Evolutionary conservation across 2,329 filamentous ascomycete species (phyloP).

Genomic region (Cadophora sp.): DNA sequence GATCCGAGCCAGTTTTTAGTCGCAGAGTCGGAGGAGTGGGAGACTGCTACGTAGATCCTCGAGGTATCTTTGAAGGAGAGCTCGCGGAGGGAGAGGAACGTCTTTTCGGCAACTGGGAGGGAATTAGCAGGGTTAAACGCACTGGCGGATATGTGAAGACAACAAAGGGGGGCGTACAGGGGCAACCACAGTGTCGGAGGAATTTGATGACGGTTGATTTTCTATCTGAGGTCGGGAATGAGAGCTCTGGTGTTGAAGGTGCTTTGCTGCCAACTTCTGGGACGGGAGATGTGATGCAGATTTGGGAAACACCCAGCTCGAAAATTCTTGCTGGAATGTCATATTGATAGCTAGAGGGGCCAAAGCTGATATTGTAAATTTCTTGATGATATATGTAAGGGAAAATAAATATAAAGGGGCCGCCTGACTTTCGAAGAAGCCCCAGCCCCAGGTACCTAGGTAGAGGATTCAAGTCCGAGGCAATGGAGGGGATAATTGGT

Average conservation of each 20-base stretch:
- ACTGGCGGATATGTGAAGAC: neutral
- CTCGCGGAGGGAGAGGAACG: slow-evolving; percentile 61
- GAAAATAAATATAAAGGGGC: neutral
- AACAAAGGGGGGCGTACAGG: slow-evolving; percentile 58
- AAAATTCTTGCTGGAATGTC: slow-evolving; percentile 44
- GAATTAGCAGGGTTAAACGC: slow-evolving; percentile 17
- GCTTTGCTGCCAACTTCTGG: slow-evolving; percentile 63
- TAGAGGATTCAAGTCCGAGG: neutral
- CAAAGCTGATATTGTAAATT: neutral
- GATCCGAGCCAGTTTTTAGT: slow-evolving; percentile 50
- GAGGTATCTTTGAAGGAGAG: slow-evolving; percentile 57
- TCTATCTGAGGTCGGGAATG: slow-evolving; percentile 55
- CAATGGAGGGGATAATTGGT: neutral
- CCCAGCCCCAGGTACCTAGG: neutral
- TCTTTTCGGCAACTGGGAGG: slow-evolving; percentile 62
- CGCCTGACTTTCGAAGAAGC: neutral
- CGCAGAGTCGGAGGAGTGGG: slow-evolving; percentile 64
- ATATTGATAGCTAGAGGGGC: slow-evolving; percentile 28
- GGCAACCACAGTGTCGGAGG: slow-evolving; percentile 76
- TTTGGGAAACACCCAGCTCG: slow-evolving; percentile 40
- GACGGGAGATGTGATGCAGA: slow-evolving; percentile 48
- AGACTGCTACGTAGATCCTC: slow-evolving; percentile 66
- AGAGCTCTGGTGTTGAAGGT: slow-evolving; percentile 59
- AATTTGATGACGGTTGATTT: slow-evolving; percentile 70
- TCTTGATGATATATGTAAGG: neutral